Evolutionary conservation across 2,329 filamentous ascomycete species (phyloP), one percentile per base, ranked within the genome.

Genomic region (Ceratocystis smalleyi): DNA sequence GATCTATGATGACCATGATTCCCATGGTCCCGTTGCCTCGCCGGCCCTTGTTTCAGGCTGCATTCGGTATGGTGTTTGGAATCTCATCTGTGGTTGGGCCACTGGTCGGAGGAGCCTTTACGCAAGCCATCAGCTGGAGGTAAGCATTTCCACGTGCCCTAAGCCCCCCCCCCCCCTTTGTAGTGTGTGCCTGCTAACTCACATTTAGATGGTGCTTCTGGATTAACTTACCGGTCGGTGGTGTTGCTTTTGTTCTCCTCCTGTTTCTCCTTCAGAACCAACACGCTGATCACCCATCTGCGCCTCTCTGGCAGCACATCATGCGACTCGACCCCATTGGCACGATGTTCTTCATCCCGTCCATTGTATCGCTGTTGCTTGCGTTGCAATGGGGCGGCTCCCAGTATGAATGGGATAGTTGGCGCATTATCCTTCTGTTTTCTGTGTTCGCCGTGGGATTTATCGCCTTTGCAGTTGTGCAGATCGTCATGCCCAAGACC

Each of bases 361-460:
- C 78, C 40, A 77, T 84, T 47, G 75, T 85, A 15, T 83, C 78
- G 67, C 79, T 86, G 45, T 72, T 87, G 2, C 74, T 87, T 4
- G 83, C 83, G 0, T 74, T 87, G 43, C 81, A 86, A 69, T 86
- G 83, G 83, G 82, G 82, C 62, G 82, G 82, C 2, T 76, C 77
- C 1, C 76, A 71, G 1, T 81, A 83, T 68, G 67, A 74, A 0
- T 85, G 82, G 82, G 73, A 70, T 47, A 76, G 74, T 67, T 78
- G 78, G 73, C 77, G 78, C 54, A 77, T 83, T 63, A 77, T 84
- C 60, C 68, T 79, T 6, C 74, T 84, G n/a, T 75, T 84, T 7
- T 73, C 77, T 54, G 68, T 82, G 8, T 83, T 81, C 65, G 78
- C 69, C 0, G 69, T 79, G 17, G 74, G 77, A 1, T 73, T 76